A percentile compares a stretch with the other conserved stretches of the same genome.
Evolutionary conservation across 176 grass and related monocot species (phyloP).

Genomic region (Microstegium vimineum): DNA sequence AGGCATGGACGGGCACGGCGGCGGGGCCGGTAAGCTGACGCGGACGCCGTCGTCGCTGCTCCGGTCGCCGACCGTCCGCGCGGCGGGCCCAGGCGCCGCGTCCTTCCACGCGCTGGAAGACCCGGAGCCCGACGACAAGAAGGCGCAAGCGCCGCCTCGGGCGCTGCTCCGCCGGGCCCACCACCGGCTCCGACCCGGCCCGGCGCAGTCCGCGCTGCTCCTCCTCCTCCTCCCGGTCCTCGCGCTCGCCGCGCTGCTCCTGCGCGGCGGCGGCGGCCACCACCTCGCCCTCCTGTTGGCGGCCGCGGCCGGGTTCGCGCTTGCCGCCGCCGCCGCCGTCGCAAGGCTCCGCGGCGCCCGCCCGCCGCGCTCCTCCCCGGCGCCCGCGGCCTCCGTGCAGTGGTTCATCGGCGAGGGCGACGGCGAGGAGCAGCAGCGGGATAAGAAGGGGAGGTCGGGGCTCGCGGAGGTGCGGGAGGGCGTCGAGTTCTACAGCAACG

Average conservation of each 20-base stretch:
- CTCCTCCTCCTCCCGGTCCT: conserved; percentile 28
- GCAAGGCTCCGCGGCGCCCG: conserved; percentile 26
- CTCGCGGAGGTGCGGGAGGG: conserved; percentile 32
- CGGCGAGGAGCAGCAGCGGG: not conserved
- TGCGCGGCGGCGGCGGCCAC: conserved; percentile 7
- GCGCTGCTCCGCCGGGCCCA: conserved; percentile 11
- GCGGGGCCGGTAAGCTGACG: conserved; percentile 43
- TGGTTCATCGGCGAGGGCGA: conserved; percentile 68
- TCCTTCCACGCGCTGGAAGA: conserved; percentile 27
- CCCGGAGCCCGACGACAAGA: conserved; percentile 36
- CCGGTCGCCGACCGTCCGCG: conserved; percentile 58
- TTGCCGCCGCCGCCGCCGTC: conserved; percentile 9
- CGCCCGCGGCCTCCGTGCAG: conserved; percentile 32
- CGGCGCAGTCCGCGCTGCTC: not conserved
- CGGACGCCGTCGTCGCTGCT: conserved; percentile 71
- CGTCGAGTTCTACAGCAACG: conserved; percentile 66
- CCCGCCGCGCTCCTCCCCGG: not conserved
- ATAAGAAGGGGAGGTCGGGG: not conserved
- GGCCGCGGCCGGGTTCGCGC: conserved; percentile 13
- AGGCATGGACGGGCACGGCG: conserved; percentile 34
- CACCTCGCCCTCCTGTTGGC: conserved; percentile 35
- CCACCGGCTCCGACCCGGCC: conserved; percentile 17
- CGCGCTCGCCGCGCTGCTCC: conserved; percentile 36
- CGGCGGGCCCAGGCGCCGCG: not conserved
- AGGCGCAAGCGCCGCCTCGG: not conserved